Percentiles rank a stretch among this genome's conserved stretches.
Conservation (phyloP, 2,329 filamentous ascomycete species). For the Neonectria neomacrospora region DNA sequence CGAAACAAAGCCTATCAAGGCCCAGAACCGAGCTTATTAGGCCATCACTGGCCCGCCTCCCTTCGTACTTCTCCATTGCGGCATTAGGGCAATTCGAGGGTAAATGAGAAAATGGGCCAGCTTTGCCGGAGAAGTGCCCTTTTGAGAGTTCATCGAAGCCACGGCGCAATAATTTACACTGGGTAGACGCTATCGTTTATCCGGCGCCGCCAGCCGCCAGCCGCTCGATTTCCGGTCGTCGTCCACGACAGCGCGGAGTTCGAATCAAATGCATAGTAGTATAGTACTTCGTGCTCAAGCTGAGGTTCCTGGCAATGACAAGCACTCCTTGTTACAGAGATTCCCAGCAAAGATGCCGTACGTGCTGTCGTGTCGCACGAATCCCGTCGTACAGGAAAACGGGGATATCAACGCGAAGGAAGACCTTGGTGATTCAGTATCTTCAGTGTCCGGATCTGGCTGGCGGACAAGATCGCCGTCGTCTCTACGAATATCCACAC, state of each 20-base stretch:
- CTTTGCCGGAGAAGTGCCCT: background rate
- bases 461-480: background rate
- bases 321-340: background rate
- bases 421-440: background rate
- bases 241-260: background rate
- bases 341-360: background rate
- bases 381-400: background rate
- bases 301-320: background rate
- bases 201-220: background rate
- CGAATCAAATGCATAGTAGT: background rate
- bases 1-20: constrained; percentile 37
- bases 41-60: constrained; percentile 3
- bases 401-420: background rate
- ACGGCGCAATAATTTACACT: background rate
- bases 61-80: constrained; percentile 1
- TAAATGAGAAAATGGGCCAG: background rate
- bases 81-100: constrained; percentile 7
- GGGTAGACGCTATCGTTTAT: background rate
- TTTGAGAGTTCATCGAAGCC: background rate
- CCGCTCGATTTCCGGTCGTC: background rate
- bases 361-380: background rate
- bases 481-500: constrained; percentile 2
- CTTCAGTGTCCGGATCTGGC: background rate
- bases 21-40: constrained; percentile 28
- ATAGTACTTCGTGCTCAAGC: background rate